phyloP scores from a whole-genome alignment of 78 protist species.

The Cavenderia fasciculata region DNA sequence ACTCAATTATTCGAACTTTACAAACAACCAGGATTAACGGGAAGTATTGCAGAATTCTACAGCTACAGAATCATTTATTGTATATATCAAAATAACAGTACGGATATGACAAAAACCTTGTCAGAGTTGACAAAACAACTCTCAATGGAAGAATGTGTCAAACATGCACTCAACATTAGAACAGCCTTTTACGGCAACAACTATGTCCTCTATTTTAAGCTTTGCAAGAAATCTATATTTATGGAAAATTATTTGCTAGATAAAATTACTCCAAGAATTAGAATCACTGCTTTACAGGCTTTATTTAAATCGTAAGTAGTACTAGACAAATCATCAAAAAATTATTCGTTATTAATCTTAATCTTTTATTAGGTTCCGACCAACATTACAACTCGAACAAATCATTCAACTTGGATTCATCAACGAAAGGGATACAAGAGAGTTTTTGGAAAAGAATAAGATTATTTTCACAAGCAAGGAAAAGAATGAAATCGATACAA shows the following conservation, averaged over 20 bases:
- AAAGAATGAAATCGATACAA: slow-evolving; percentile 60
- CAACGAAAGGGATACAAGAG: slow-evolving; percentile 32
- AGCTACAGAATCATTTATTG: slow-evolving; percentile 81
- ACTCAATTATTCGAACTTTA: slow-evolving; percentile 83
- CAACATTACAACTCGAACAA: slow-evolving; percentile 30
- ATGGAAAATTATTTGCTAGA: slow-evolving; percentile 64
- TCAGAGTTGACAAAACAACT: slow-evolving; percentile 34
- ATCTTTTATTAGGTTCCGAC: background rate
- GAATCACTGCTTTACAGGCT: slow-evolving; percentile 50
- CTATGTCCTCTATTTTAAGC: slow-evolving; percentile 21
- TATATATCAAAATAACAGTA: slow-evolving; percentile 40
- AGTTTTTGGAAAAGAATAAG: slow-evolving; percentile 39
- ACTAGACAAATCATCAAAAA: background rate
- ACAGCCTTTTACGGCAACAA: slow-evolving; percentile 52
- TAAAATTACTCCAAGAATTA: slow-evolving; percentile 39
- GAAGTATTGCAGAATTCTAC: slow-evolving; percentile 53
- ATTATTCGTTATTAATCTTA: background rate
- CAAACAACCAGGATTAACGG: background rate
- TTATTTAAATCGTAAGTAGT: slow-evolving; percentile 37
- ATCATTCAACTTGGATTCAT: slow-evolving; percentile 26
- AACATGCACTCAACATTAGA: slow-evolving; percentile 67
- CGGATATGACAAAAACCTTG: slow-evolving; percentile 56
- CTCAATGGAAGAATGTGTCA: background rate
- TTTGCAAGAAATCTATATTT: slow-evolving; percentile 26
- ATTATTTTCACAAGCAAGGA: slow-evolving; percentile 16